Conservation (phyloP, 176 grass and related monocot genomes). For the Carex myosuroides region DNA sequence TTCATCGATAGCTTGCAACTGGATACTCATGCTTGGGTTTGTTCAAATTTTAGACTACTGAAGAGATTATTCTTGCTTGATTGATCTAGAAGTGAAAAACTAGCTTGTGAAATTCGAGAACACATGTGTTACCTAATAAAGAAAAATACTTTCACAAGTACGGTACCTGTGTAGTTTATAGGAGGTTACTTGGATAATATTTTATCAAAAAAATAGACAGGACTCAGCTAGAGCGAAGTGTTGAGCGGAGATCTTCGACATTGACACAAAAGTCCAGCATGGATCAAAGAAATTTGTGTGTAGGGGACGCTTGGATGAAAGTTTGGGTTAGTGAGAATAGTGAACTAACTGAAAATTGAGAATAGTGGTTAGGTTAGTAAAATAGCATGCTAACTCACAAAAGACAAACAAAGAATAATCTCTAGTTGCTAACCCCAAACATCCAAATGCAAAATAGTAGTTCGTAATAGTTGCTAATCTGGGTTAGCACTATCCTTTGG, state of each 20-base stretch:
- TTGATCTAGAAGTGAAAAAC: background rate
- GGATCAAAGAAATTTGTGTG: background rate
- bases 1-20: background rate
- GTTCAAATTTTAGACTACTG: background rate
- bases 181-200: background rate
- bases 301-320: background rate
- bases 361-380: no score
- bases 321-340: no score
- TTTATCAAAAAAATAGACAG: background rate
- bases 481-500: no score
- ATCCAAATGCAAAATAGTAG: no score
- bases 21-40: background rate
- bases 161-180: background rate
- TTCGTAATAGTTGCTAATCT: no score
- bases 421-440: no score
- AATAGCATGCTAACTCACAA: no score
- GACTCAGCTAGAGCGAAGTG: no score
- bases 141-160: background rate
- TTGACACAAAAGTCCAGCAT: no score
- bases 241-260: no score
- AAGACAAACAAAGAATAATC: no score
- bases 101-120: background rate
- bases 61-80: background rate
- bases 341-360: no score
- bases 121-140: background rate